phyloP scores from a whole-genome alignment of 202 grass and related monocot genomes.

The Dendrocalamus latiflorus region DNA sequence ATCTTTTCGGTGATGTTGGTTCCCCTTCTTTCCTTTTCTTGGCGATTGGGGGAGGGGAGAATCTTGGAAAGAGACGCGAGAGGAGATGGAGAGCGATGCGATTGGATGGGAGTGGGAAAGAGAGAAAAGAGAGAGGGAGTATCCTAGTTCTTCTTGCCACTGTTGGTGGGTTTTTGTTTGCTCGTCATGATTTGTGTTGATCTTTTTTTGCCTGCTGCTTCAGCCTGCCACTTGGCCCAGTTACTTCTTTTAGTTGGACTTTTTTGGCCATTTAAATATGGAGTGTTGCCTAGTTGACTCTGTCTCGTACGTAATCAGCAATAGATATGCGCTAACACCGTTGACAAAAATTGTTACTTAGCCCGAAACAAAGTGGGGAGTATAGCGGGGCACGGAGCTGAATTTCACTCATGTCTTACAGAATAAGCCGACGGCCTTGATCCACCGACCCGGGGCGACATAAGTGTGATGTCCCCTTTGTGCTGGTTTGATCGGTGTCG shows the following conservation, averaged over 20 bases:
- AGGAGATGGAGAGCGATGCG: conserved; percentile 27
- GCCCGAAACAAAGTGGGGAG: too few relatives aligned
- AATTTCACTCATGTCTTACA: too few relatives aligned
- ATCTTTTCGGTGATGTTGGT: conserved; percentile 35
- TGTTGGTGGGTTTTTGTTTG: conserved; percentile 2
- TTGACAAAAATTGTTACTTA: neutral
- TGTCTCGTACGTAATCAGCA: neutral
- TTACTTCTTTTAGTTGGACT: neutral
- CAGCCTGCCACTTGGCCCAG: conserved; percentile 1
- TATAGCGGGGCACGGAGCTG: too few relatives aligned
- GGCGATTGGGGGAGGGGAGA: conserved; percentile 4
- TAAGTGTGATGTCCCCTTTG: too few relatives aligned
- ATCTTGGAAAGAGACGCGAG: conserved; percentile 35
- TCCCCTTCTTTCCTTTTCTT: conserved; percentile 6
- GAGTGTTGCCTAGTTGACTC: conserved; percentile 12
- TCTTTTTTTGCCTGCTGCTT: neutral
- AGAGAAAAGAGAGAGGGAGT: neutral
- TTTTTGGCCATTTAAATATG: neutral
- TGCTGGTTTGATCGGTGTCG: too few relatives aligned
- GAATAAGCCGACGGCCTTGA: too few relatives aligned
- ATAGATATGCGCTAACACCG: too few relatives aligned
- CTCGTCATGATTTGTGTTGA: neutral
- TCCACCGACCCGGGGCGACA: too few relatives aligned
- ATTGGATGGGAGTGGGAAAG: neutral
- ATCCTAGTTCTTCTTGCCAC: conserved; percentile 5